Percentiles rank a stretch among this genome's conserved stretches.
phyloP scores from a whole-genome alignment of 768 basidiomycete genomes.

The Leccinellum albellum region DNA sequence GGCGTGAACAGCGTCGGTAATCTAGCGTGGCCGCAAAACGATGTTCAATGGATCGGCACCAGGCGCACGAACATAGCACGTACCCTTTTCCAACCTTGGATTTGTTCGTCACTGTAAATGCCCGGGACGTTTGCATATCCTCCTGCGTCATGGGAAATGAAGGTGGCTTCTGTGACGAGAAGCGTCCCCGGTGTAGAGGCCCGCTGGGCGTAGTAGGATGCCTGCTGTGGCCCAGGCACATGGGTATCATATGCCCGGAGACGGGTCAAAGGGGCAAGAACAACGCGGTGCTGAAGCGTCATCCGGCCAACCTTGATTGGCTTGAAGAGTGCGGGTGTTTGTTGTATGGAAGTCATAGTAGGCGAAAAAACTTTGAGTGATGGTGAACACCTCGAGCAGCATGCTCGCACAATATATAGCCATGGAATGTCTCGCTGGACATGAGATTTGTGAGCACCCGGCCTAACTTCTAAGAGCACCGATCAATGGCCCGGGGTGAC shows the following conservation, averaged over 20 bases:
- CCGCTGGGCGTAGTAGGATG: not conserved
- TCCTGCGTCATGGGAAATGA: not conserved
- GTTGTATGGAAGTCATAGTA: not conserved
- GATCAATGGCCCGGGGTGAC: too few relatives aligned
- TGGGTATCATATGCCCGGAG: not conserved
- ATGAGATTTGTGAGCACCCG: not conserved
- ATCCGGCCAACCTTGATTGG: not conserved
- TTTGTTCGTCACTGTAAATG: not conserved
- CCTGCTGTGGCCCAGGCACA: not conserved
- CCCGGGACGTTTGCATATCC: not conserved
- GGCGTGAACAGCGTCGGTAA: not conserved
- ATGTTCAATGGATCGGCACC: not conserved
- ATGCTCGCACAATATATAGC: not conserved
- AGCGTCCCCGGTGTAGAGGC: not conserved
- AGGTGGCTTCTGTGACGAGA: not conserved
- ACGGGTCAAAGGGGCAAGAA: not conserved
- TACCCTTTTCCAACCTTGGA: not conserved
- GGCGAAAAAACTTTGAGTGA: not conserved
- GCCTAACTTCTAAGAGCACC: too few relatives aligned
- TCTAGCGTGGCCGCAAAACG: not conserved
- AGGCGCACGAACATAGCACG: not conserved
- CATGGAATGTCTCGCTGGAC: not conserved
- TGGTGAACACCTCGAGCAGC: not conserved
- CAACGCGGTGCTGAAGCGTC: not conserved
- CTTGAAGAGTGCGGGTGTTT: not conserved